A percentile compares a stretch with the other conserved stretches of the same genome.
Evolutionary conservation across 2,329 filamentous ascomycete genomes (phyloP).

Genomic region (Emericellopsis cladophorae): DNA sequence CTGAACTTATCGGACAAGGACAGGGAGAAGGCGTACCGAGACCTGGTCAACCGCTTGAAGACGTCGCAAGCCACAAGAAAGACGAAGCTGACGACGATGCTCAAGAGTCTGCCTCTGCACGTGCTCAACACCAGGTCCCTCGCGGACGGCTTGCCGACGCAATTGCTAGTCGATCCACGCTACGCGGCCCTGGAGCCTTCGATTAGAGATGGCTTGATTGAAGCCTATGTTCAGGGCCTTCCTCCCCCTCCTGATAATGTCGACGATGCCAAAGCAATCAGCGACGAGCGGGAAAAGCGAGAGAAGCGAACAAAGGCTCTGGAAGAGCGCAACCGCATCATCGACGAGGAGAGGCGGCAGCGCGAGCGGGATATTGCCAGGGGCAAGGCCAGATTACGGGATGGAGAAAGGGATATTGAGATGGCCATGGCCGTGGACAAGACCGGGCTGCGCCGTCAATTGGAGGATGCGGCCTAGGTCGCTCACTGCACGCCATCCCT

Average conservation of each 20-base stretch:
- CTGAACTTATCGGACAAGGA: slow-evolving; percentile 60
- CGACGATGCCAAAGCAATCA: slow-evolving; percentile 30
- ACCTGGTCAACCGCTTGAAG: slow-evolving; percentile 56
- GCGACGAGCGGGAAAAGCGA: slow-evolving; percentile 37
- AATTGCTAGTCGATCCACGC: slow-evolving; percentile 52
- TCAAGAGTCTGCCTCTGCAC: slow-evolving; percentile 47
- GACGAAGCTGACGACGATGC: slow-evolving; percentile 52
- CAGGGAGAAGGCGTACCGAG: slow-evolving; percentile 67
- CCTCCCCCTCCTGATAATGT: slow-evolving; percentile 39
- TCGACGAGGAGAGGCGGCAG: slow-evolving; percentile 49
- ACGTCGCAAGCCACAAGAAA: slow-evolving; percentile 54
- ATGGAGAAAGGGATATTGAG: slow-evolving; percentile 57
- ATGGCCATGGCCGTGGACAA: slow-evolving; percentile 57
- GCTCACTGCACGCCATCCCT: slow-evolving; percentile 9
- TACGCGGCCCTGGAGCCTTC: slow-evolving; percentile 54
- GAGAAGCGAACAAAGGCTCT: slow-evolving; percentile 53
- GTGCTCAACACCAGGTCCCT: slow-evolving; percentile 47
- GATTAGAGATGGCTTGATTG: slow-evolving; percentile 51
- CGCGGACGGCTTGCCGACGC: slow-evolving; percentile 43
- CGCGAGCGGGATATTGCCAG: slow-evolving; percentile 46
- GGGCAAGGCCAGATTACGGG: slow-evolving; percentile 47
- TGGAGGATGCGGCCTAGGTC: slow-evolving; percentile 17
- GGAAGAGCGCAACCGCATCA: slow-evolving; percentile 46
- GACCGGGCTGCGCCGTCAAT: slow-evolving; percentile 50
- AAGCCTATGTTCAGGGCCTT: slow-evolving; percentile 53